phyloP scores from a whole-genome alignment of 495 filamentous ascomycete species.

The Penicillium lividum region DNA sequence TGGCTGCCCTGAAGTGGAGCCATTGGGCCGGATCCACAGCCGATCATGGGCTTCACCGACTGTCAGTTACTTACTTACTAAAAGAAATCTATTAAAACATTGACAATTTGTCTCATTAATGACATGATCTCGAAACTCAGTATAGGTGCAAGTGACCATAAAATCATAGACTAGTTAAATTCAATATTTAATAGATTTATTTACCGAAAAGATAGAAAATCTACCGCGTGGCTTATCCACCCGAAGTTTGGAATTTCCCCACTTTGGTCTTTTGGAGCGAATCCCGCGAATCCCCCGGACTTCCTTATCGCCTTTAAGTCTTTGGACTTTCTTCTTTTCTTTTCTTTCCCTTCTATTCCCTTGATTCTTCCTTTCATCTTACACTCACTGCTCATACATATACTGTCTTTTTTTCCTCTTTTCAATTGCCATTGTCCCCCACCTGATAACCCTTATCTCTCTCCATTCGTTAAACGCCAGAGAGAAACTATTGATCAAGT shows the following conservation, averaged over 20 bases:
- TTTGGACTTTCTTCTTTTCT: conserved; percentile 2
- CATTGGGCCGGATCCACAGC: conserved; percentile 20
- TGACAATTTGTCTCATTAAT: neutral
- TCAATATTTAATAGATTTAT: neutral
- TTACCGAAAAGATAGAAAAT: conserved; percentile 1
- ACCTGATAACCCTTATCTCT: neutral
- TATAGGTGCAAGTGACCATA: neutral
- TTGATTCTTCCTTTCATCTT: conserved; percentile 12
- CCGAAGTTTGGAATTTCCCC: neutral
- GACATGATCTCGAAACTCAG: neutral
- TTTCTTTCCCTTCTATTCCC: conserved; percentile 3
- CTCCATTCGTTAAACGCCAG: neutral
- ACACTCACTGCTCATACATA: conserved; percentile 1
- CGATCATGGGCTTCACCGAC: conserved; percentile 25
- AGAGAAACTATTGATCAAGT: neutral
- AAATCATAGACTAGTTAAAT: too few species aligned
- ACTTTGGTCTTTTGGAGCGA: neutral
- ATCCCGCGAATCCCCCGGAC: conserved; percentile 19
- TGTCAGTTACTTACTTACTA: too few species aligned
- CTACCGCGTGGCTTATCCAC: conserved; percentile 8
- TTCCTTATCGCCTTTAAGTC: conserved; percentile 10
- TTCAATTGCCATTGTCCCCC: conserved; percentile 2
- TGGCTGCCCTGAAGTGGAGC: conserved; percentile 25
- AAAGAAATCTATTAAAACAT: too few species aligned
- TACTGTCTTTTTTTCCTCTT: neutral